Conservation (phyloP, 2,329 filamentous ascomycete genomes). For the Penicillium olsonii region DNA sequence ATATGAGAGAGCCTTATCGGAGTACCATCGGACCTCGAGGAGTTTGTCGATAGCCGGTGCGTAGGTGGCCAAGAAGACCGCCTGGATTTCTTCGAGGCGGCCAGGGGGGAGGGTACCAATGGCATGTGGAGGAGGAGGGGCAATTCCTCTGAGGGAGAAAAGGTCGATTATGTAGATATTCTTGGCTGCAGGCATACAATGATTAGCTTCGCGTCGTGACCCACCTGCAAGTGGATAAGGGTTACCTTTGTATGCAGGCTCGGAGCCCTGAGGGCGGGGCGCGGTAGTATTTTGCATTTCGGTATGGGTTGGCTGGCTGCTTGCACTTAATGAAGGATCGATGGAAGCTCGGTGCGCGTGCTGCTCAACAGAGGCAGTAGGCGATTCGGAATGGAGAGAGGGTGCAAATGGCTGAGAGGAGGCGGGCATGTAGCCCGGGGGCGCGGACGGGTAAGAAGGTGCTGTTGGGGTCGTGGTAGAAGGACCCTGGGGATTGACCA, state of each 20-base stretch:
- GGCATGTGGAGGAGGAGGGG: constrained; percentile 58
- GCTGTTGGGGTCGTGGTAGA: constrained; percentile 20
- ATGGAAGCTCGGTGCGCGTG: constrained; percentile 64
- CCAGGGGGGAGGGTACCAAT: constrained; percentile 48
- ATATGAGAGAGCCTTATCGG: constrained; percentile 53
- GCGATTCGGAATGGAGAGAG: constrained; percentile 40
- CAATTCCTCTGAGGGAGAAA: constrained; percentile 62
- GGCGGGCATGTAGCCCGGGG: constrained; percentile 43
- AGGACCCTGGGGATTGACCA: constrained; percentile 43
- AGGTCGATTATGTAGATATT: constrained; percentile 75
- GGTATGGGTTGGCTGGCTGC: constrained; percentile 32
- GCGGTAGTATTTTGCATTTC: constrained; percentile 37
- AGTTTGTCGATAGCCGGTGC: constrained; percentile 72
- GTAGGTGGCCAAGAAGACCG: constrained; percentile 75
- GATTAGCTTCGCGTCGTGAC: constrained; percentile 43
- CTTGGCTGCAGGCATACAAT: constrained; percentile 51
- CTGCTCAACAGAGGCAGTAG: constrained; percentile 44
- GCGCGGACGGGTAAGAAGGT: constrained; percentile 39
- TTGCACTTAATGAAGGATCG: constrained; percentile 66
- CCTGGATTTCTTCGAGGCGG: constrained; percentile 66
- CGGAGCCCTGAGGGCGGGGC: constrained; percentile 22
- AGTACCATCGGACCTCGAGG: constrained; percentile 84
- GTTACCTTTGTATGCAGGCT: constrained; percentile 26
- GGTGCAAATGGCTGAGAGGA: constrained; percentile 41
- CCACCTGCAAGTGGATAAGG: not conserved